Evolutionary conservation across 2,329 filamentous ascomycete genomes (phyloP), one percentile per base, ranked within the genome.

Genomic region (Fusarium verticillioides): DNA sequence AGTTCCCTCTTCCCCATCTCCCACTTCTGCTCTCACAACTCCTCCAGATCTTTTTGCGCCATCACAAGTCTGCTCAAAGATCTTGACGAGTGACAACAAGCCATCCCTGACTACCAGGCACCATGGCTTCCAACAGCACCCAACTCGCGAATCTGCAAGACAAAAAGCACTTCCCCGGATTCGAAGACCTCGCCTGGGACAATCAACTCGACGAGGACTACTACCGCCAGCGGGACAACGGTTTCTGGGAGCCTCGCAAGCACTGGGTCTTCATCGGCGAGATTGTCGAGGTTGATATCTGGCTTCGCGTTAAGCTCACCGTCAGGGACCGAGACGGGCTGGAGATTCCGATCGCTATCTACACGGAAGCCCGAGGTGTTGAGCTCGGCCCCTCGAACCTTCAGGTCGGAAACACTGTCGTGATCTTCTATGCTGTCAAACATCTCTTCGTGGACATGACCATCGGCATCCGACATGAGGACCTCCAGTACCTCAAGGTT

Each of bases 191-290:
- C 4, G 58, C 73, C 2, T 28, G 13, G 30, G 42, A 52, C 3
- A 16, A 44, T 7, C 16, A 58, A 0, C 50, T 46, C 2, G n/a
- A 36, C 4, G 13, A 32, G 0, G 30, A 44, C 16, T 57, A 32
- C 19, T 74, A 47, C 26, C 34, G 54, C 18, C 9, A 28, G 12
- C 21, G 13, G 3, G n/a, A 37, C 13, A 36, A 42, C 4, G 43
- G 40, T 11, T 42, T 9, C 19, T 65, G 57, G 32, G 32, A 40
- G 12, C 63, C 59, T 21, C 30, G 46, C 5, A 62, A 56, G 23
- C 63, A 73, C 54, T 76, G 73, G 74, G 57, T 42, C 4, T 67
- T 76, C 18, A 28, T 76, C 1, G 71, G 47, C 18, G 69, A 76
- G 28, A 73, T 76, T 19, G 44, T 63, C 5, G 12, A 62, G 8